Evolutionary conservation across 2,329 filamentous ascomycete genomes (phyloP).

Genomic region (Paecilomyces sp.): DNA sequence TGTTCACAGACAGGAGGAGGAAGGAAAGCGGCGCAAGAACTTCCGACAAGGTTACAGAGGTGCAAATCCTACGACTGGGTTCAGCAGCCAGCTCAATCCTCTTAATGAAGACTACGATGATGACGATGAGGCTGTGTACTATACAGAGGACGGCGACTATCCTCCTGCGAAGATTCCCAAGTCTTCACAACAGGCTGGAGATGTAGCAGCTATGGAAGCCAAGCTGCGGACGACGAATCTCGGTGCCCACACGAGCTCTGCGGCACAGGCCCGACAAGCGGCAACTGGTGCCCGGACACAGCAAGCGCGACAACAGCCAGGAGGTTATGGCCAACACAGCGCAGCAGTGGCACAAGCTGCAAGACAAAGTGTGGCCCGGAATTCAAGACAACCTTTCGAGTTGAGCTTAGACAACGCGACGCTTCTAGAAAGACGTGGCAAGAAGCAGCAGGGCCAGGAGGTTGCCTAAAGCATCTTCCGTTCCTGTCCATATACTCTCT

Average conservation of each 20-base stretch:
- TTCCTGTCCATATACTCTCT: neutral
- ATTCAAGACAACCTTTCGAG: conserved; percentile 79
- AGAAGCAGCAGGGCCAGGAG: conserved; percentile 24
- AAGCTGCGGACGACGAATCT: conserved; percentile 81
- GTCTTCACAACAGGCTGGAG: conserved; percentile 45
- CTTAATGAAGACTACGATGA: conserved; percentile 59
- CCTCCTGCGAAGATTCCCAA: conserved; percentile 63
- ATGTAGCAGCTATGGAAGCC: conserved; percentile 71
- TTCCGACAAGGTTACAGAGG: conserved; percentile 63
- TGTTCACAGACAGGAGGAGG: conserved; percentile 93
- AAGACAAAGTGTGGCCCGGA: conserved; percentile 66
- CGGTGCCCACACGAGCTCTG: conserved; percentile 49
- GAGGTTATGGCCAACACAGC: conserved; percentile 85
- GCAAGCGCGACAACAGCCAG: conserved; percentile 42
- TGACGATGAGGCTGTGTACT: conserved; percentile 50
- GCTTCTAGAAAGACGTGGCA: conserved; percentile 65
- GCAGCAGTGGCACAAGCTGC: conserved; percentile 77
- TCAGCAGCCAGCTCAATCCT: conserved; percentile 56
- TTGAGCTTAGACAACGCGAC: conserved; percentile 87
- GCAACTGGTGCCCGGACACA: conserved; percentile 39
- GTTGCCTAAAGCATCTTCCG: conserved; percentile 13
- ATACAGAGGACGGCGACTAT: conserved; percentile 31
- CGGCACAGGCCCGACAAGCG: conserved; percentile 54
- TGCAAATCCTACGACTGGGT: conserved; percentile 46
- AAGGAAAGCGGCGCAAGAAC: conserved; percentile 84